Evolutionary conservation across 208 protist species (phyloP).

Genomic region (Trichomonas gallinae): DNA sequence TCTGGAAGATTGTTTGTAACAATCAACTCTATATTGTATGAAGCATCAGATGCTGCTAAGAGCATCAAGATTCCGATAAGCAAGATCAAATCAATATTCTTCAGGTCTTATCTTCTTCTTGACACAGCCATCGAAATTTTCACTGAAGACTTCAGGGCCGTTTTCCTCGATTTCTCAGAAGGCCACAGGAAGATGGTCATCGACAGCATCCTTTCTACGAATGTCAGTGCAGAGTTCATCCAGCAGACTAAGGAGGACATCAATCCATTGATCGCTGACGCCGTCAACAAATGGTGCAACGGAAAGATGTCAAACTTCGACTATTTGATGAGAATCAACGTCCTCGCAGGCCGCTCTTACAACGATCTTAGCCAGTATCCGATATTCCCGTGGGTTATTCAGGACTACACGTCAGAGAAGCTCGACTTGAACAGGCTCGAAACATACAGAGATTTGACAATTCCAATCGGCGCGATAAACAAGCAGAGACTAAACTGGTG

Average conservation of each 20-base stretch:
- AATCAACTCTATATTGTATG: not conserved
- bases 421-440: not conserved
- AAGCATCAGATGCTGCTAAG: not conserved
- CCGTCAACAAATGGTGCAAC: not conserved
- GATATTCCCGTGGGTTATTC: constrained; percentile 18
- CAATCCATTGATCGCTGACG: not conserved
- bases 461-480: not conserved
- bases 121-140: not conserved
- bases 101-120: not conserved
- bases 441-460: not conserved
- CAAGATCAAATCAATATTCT: not conserved
- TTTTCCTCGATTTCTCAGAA: not conserved
- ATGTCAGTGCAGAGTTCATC: not conserved
- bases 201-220: not conserved
- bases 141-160: not conserved
- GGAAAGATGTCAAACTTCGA: not conserved
- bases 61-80: not conserved
- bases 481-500: not conserved
- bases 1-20: not conserved
- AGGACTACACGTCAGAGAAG: not conserved
- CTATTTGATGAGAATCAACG: not conserved
- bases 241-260: not conserved
- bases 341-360: not conserved
- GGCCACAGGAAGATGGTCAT: not conserved
- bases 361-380: constrained; percentile 9